phyloP scores from a whole-genome alignment of 163 green algal genomes.

The Prototheca cutis region DNA sequence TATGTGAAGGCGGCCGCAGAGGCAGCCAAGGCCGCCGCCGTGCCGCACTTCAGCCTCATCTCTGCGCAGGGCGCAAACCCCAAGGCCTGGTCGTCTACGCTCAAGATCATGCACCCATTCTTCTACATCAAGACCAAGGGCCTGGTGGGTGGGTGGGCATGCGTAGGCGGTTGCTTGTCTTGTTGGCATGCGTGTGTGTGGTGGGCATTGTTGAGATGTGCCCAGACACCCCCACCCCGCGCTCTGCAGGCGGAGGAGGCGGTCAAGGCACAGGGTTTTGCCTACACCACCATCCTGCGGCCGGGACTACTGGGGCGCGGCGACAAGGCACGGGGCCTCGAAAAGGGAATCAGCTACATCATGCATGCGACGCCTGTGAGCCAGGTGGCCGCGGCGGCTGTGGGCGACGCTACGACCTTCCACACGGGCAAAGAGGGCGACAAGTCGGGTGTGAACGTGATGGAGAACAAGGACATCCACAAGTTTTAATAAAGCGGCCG shows the following conservation, averaged over 20 bases:
- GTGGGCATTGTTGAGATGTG: not conserved
- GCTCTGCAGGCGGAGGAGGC: conserved; percentile 21
- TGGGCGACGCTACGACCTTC: conserved; percentile 1
- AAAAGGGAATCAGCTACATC: conserved; percentile 16
- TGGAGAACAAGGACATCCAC: not conserved
- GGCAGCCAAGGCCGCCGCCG: conserved; percentile 24
- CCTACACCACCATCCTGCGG: conserved; percentile 29
- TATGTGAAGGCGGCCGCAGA: conserved; percentile 33
- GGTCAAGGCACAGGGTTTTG: conserved; percentile 32
- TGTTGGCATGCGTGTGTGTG: not conserved
- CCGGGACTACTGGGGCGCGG: conserved; percentile 36
- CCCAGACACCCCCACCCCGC: not conserved
- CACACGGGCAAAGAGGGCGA: not conserved
- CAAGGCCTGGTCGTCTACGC: conserved; percentile 19
- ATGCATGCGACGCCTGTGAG: conserved; percentile 8
- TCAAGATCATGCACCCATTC: conserved; percentile 32
- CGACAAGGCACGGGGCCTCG: conserved; percentile 18
- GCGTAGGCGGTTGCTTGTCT: not conserved
- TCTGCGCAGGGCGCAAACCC: conserved; percentile 33
- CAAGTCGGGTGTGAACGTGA: not conserved
- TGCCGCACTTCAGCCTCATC: conserved; percentile 41
- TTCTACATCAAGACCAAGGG: conserved; percentile 54
- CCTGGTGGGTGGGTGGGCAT: conserved; percentile 11
- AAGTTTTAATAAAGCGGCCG: too few relatives aligned
- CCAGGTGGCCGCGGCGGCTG: conserved; percentile 5